These are phyloP conservation scores for Saturnispora galanensis DNA, from an alignment of 805 yeast species.

Conservation along the genomic window DNA sequence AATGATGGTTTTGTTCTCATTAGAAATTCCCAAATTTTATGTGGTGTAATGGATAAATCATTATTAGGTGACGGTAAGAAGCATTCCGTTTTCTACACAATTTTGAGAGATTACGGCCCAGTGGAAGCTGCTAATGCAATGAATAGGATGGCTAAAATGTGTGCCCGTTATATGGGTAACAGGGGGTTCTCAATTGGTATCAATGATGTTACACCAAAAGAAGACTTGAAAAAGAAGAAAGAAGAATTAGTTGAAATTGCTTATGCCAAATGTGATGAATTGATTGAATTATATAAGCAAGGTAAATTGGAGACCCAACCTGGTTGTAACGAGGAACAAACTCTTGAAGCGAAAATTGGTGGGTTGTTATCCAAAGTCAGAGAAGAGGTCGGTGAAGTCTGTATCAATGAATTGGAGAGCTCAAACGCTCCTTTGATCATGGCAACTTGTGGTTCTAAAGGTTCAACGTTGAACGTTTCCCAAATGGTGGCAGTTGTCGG, in stretches of 20 bases:
- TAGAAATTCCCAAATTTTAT: conserved; percentile 76
- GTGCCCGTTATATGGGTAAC: conserved; percentile 91
- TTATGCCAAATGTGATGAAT: conserved; percentile 81
- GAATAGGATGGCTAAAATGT: conserved; percentile 98
- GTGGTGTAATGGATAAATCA: conserved; percentile 97
- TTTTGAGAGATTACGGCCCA: conserved; percentile 93
- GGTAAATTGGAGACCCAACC: conserved; percentile 97
- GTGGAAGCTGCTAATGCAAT: conserved; percentile 90
- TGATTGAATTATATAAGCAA: conserved; percentile 64
- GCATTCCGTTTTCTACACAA: conserved; percentile 91
- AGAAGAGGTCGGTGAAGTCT: conserved; percentile 98
- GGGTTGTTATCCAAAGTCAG: conserved; percentile 93
- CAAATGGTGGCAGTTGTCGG: conserved; percentile 99
- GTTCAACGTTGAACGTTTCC: conserved; percentile 94
- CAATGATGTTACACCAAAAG: conserved; percentile 92
- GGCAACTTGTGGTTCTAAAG: conserved; percentile 99
- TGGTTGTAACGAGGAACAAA: conserved; percentile 97
- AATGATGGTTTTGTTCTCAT: conserved; percentile 92
- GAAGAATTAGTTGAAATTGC: conserved; percentile 87
- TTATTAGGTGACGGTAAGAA: conserved; percentile 97
- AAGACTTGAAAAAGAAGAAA: conserved; percentile 61
- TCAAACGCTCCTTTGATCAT: conserved; percentile 93
- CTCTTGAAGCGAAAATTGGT: conserved; percentile 95
- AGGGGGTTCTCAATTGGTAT: conserved; percentile 97
- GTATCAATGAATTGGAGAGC: conserved; percentile 82